Percentiles rank a stretch among this genome's conserved stretches.
phyloP scores from a whole-genome alignment of 371 early-diverging fungal genomes.

The Nematocida ironsii region DNA sequence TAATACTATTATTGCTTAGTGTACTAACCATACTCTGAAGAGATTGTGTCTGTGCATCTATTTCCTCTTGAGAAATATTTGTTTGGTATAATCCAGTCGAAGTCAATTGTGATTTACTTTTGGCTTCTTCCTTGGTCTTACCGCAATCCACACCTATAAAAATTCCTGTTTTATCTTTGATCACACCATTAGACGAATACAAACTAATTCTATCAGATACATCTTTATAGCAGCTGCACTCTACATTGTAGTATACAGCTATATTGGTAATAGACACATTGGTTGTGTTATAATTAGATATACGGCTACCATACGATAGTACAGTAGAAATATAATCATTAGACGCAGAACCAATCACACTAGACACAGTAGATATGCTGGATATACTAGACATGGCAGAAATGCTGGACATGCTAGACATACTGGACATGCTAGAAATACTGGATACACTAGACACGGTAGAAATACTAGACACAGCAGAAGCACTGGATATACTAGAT shows the following conservation, averaged over 20 bases:
- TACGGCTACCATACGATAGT: too few species aligned
- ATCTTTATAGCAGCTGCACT: constrained; percentile 63
- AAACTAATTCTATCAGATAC: constrained; percentile 62
- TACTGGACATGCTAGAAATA: too few species aligned
- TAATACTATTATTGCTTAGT: too few species aligned
- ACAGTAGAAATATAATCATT: too few species aligned
- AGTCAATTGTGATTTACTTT: constrained; percentile 28
- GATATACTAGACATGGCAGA: too few species aligned
- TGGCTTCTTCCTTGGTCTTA: constrained; percentile 40
- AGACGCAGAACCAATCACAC: too few species aligned
- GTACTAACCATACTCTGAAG: background rate
- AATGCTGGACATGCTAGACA: too few species aligned
- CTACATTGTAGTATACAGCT: constrained; percentile 42
- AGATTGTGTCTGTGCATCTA: constrained; percentile 30
- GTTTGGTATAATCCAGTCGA: constrained; percentile 52
- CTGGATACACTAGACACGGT: too few species aligned
- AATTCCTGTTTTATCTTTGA: constrained; percentile 66
- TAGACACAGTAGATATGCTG: too few species aligned
- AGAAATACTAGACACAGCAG: too few species aligned
- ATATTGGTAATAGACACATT: constrained; percentile 33
- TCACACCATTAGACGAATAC: constrained; percentile 60
- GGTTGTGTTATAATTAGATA: too few species aligned
- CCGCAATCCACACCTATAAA: constrained; percentile 70
- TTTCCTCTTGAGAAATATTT: constrained; percentile 22
- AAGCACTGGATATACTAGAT: too few species aligned